Evolutionary conservation across 345 rosid species (phyloP).

Genomic region (Theobroma cacao): DNA sequence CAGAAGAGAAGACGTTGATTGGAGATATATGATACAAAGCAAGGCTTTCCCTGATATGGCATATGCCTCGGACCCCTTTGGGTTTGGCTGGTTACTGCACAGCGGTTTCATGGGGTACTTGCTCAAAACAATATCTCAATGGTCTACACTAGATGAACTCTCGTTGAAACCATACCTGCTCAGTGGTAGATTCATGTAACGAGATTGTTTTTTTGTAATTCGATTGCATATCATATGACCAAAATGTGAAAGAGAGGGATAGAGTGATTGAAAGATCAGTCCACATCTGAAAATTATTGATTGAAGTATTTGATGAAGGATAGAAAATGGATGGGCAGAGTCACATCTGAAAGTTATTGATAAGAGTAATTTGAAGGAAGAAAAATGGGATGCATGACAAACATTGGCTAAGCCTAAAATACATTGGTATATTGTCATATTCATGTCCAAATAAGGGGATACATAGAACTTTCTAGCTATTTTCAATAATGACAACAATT

Average conservation of each 20-base stretch:
- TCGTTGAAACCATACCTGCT: no score
- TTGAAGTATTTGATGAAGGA: not conserved
- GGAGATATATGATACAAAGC: not conserved
- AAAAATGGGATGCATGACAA: not conserved
- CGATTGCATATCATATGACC: not conserved
- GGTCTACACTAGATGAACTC: no score
- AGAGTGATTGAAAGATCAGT: not conserved
- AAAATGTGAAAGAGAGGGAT: not conserved
- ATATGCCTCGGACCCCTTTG: not conserved
- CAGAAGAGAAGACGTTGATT: not conserved
- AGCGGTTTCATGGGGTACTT: not conserved
- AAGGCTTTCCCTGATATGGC: not conserved
- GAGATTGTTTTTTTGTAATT: not conserved
- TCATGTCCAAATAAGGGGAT: not conserved
- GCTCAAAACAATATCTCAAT: not conserved
- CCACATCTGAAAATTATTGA: not conserved
- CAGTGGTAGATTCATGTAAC: no score
- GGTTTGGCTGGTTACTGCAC: not conserved
- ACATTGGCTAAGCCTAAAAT: not conserved
- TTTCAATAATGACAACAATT: no score
- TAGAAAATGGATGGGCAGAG: not conserved
- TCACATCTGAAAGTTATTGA: not conserved
- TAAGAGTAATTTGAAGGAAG: not conserved
- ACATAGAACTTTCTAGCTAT: not conserved
- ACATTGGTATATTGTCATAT: not conserved